Evolutionary conservation across 805 yeast genomes (phyloP).

Genomic region (Clavispora carvajalis): DNA sequence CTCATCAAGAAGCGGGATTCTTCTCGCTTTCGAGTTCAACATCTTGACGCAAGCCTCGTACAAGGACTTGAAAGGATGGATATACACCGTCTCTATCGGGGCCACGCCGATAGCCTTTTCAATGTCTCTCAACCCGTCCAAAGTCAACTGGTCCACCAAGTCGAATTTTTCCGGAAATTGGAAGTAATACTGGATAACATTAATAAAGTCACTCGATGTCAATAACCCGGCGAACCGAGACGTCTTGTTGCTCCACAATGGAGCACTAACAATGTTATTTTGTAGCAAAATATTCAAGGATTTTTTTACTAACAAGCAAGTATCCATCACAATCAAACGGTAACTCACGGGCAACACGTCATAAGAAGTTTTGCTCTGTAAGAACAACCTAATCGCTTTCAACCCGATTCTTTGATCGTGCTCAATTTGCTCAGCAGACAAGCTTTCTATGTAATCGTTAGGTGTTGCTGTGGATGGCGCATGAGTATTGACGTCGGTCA

Average conservation of each 20-base stretch:
- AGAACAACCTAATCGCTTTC: slow-evolving; percentile 74
- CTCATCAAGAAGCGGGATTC: slow-evolving; percentile 91
- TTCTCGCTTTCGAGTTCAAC: slow-evolving; percentile 81
- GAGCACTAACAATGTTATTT: slow-evolving; percentile 93
- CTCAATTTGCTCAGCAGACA: slow-evolving; percentile 38
- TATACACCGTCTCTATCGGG: slow-evolving; percentile 78
- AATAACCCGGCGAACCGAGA: slow-evolving; percentile 91
- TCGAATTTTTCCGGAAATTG: slow-evolving; percentile 86
- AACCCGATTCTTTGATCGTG: slow-evolving; percentile 72
- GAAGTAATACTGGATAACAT: slow-evolving; percentile 90
- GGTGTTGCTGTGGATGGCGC: slow-evolving; percentile 30
- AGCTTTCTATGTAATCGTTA: slow-evolving; percentile 38
- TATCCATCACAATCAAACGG: slow-evolving; percentile 87
- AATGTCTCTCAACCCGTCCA: slow-evolving; percentile 80
- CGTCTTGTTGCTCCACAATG: slow-evolving; percentile 88
- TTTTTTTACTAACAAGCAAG: slow-evolving; percentile 83
- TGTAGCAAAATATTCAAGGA: slow-evolving; percentile 85
- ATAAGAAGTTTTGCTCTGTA: slow-evolving; percentile 88
- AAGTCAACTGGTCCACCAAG: slow-evolving; percentile 75
- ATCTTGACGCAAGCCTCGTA: slow-evolving; percentile 92
- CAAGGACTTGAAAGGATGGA: slow-evolving; percentile 84
- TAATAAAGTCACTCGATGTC: slow-evolving; percentile 88
- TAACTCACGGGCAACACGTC: slow-evolving; percentile 96
- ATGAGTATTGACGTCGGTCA: slow-evolving; percentile 18
- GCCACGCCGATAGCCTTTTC: slow-evolving; percentile 84